These are phyloP conservation scores for Barnettozyma pratensis DNA, from an alignment of 805 yeast species.

Conservation along the genomic window DNA sequence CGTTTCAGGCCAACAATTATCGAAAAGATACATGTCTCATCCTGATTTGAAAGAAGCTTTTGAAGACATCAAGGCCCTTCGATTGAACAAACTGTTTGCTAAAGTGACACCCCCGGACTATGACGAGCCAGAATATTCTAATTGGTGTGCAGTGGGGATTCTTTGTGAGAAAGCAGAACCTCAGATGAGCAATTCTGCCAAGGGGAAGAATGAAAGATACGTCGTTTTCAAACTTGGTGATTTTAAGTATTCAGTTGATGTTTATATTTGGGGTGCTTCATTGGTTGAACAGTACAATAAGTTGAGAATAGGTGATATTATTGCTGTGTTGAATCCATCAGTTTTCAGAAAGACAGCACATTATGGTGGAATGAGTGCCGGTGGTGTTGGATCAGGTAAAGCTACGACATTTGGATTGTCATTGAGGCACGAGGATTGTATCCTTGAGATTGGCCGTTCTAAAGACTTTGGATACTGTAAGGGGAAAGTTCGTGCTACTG, in stretches of 20 bases:
- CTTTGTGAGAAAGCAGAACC: constrained; percentile 53
- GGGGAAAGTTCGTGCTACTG: constrained; percentile 35
- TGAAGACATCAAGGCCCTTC: constrained; percentile 46
- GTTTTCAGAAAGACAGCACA: constrained; percentile 32
- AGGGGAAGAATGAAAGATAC: constrained; percentile 42
- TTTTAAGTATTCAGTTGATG: constrained; percentile 52
- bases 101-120: constrained; percentile 66
- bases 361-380: not conserved
- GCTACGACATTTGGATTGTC: constrained; percentile 45
- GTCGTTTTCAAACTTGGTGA: constrained; percentile 63
- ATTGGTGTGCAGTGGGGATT: constrained; percentile 79
- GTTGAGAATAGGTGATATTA: constrained; percentile 64
- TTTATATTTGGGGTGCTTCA: constrained; percentile 33
- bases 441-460: constrained; percentile 72
- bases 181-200: constrained; percentile 33
- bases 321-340: constrained; percentile 72
- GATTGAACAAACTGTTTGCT: constrained; percentile 56
- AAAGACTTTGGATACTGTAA: constrained; percentile 65
- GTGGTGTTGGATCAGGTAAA: not conserved
- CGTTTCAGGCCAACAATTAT: constrained; percentile 38
- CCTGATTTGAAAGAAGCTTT: constrained; percentile 34
- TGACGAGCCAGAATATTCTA: constrained; percentile 61
- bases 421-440: constrained; percentile 45
- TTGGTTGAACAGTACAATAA: constrained; percentile 73
- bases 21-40: constrained; percentile 41